A percentile compares a stretch with the other conserved stretches of the same genome.
Evolutionary conservation across 768 basidiomycete genomes (phyloP).

Genomic region (Tylopilus sp.): DNA sequence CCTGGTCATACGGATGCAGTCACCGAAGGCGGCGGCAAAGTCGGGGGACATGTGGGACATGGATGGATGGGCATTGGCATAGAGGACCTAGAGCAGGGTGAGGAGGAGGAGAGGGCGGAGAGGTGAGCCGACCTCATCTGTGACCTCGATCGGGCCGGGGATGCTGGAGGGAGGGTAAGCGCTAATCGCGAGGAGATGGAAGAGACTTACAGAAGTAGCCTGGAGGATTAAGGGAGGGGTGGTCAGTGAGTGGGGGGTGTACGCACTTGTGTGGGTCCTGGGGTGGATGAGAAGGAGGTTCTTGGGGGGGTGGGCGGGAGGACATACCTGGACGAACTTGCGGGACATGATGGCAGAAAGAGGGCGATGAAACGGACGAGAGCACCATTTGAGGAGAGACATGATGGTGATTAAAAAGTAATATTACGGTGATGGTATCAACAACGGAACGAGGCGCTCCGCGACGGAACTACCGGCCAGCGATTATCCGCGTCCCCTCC

Average conservation of each 20-base stretch:
- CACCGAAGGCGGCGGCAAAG: slow-evolving; percentile 85
- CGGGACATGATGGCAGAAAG: slow-evolving; percentile 15
- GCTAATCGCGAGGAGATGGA: neutral
- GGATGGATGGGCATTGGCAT: slow-evolving; percentile 89
- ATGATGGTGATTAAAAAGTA: neutral
- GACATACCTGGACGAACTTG: slow-evolving; percentile 17
- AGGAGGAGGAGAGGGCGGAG: neutral
- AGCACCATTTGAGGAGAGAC: slow-evolving; percentile 2
- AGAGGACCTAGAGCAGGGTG: slow-evolving; percentile 58
- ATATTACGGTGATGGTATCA: neutral
- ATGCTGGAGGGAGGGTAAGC: slow-evolving; percentile 37
- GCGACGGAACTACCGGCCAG: slow-evolving; percentile 32
- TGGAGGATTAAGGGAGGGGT: slow-evolving; percentile 24
- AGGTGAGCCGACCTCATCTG: slow-evolving; percentile 47
- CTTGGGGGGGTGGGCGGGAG: neutral
- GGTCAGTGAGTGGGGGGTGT: slow-evolving; percentile 21
- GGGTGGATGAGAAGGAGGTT: neutral
- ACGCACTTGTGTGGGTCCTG: slow-evolving; percentile 49
- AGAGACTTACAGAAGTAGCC: slow-evolving; percentile 45
- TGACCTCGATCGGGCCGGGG: slow-evolving; percentile 61
- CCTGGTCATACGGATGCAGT: slow-evolving; percentile 84
- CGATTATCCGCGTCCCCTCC: slow-evolving; percentile 30
- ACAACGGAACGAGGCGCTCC: slow-evolving; percentile 5
- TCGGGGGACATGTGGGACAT: slow-evolving; percentile 88
- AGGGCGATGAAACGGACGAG: neutral